phyloP scores from a whole-genome alignment of 805 yeast genomes.

The Sugiyamaella floridensis region DNA sequence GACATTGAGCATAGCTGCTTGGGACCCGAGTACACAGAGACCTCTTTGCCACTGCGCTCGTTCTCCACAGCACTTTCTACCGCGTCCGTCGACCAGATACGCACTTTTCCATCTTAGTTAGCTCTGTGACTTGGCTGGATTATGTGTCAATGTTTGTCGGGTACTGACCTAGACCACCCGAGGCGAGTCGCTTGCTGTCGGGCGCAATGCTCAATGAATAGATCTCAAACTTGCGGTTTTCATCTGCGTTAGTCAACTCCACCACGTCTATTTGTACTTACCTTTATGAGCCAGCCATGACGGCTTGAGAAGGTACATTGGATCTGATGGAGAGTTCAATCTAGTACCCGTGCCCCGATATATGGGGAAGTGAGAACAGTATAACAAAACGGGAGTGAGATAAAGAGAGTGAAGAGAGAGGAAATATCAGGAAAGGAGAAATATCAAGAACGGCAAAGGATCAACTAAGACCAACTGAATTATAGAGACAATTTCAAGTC shows the following conservation, averaged over 20 bases:
- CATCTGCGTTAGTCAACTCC: conserved; percentile 43
- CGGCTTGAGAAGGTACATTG: conserved; percentile 59
- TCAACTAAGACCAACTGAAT: too few species aligned
- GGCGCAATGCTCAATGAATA: conserved; percentile 76
- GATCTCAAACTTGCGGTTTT: conserved; percentile 71
- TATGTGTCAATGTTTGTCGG: too few species aligned
- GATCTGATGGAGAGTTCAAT: neutral
- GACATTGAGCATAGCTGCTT: conserved; percentile 82
- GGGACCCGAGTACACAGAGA: conserved; percentile 10
- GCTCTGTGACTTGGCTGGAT: neutral
- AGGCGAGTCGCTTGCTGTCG: conserved; percentile 78
- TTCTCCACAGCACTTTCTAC: conserved; percentile 55
- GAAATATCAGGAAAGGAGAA: too few species aligned
- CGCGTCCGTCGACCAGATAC: conserved; percentile 86
- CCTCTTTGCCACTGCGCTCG: conserved; percentile 1
- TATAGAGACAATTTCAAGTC: too few species aligned
- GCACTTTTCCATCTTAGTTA: conserved; percentile 73
- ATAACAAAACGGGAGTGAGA: too few species aligned
- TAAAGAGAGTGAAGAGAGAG: too few species aligned
- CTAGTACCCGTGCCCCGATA: too few species aligned
- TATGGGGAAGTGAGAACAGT: too few species aligned
- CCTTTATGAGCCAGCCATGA: conserved; percentile 64
- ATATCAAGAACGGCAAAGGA: too few species aligned
- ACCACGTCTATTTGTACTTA: conserved; percentile 21
- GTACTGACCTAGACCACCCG: conserved; percentile 60